A percentile compares a stretch with the other conserved stretches of the same genome.
phyloP scores from a whole-genome alignment of 768 basidiomycete species.

The Leccinum fibrillosum region DNA sequence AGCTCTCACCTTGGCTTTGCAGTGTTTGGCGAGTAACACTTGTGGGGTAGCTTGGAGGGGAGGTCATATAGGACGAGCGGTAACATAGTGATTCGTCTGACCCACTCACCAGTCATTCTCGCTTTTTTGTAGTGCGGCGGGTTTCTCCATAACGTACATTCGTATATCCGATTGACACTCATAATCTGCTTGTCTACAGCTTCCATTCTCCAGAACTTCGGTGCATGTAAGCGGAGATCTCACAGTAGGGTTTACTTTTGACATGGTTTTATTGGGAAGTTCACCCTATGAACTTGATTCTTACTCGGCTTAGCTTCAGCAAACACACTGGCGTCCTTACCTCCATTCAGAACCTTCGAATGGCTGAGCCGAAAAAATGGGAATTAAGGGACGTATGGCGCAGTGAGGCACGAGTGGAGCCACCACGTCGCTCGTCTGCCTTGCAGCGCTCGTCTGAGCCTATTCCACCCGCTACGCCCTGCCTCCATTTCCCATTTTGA shows the following conservation, averaged over 20 bases:
- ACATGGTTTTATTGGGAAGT: background rate
- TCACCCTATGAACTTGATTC: background rate
- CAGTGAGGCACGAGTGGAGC: too few relatives aligned
- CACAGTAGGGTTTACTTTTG: background rate
- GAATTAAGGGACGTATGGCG: too few relatives aligned
- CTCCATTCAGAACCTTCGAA: background rate
- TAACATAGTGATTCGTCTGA: conserved; percentile 14
- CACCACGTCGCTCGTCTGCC: too few relatives aligned
- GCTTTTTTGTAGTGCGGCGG: conserved; percentile 4
- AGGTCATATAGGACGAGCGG: conserved; percentile 37
- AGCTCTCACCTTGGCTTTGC: conserved; percentile 35
- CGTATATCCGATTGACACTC: background rate
- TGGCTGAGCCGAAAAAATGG: background rate
- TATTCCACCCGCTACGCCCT: too few relatives aligned
- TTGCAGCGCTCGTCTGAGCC: too few relatives aligned
- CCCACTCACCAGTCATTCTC: background rate
- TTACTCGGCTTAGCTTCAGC: background rate
- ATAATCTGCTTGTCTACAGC: background rate
- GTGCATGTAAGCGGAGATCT: background rate
- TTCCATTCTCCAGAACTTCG: background rate
- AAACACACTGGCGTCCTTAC: background rate
- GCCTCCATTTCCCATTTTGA: too few relatives aligned
- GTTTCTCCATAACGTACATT: background rate
- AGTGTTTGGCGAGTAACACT: conserved; percentile 36
- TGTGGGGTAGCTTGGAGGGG: conserved; percentile 29